A percentile compares a stretch with the other conserved stretches of the same genome.
phyloP scores from a whole-genome alignment of 495 filamentous ascomycete genomes.

The Rhypophila decipiens region DNA sequence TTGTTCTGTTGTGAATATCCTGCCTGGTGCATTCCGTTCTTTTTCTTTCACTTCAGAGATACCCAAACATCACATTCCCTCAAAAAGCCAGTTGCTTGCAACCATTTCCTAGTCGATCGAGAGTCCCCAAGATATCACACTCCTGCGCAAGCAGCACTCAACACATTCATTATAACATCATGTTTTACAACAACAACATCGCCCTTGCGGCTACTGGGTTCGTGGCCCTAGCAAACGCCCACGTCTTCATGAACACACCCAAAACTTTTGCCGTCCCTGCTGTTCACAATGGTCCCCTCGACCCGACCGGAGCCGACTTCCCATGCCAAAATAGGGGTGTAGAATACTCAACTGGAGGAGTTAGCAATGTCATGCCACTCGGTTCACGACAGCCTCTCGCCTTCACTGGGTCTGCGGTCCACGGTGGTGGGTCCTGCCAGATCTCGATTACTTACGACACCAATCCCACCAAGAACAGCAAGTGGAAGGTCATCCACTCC shows the following conservation, averaged over 20 bases:
- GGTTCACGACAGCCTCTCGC: conserved; percentile 48
- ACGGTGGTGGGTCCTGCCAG: conserved; percentile 86
- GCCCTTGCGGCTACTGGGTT: conserved; percentile 29
- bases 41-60: conserved; percentile 20
- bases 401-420: conserved; percentile 60
- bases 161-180: conserved; percentile 31
- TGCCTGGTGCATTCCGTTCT: conserved; percentile 37
- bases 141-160: conserved; percentile 14
- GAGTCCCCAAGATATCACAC: conserved; percentile 1
- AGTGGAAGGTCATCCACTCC: conserved; percentile 75
- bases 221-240: conserved; percentile 50
- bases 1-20: conserved; percentile 18
- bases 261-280: conserved; percentile 54
- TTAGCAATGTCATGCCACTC: conserved; percentile 42
- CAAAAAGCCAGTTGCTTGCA: background rate
- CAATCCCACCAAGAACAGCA: conserved; percentile 47
- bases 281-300: conserved; percentile 48
- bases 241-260: conserved; percentile 67
- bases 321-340: conserved; percentile 61
- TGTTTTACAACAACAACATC: conserved; percentile 22
- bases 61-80: conserved; percentile 12
- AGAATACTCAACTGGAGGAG: conserved; percentile 31
- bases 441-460: conserved; percentile 72
- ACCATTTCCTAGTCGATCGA: background rate
- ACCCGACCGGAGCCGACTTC: conserved; percentile 55